Percentiles rank a stretch among this genome's conserved stretches.
Conservation (phyloP, 352 stramenopile genomes). For the Pythium plurisporium region DNA sequence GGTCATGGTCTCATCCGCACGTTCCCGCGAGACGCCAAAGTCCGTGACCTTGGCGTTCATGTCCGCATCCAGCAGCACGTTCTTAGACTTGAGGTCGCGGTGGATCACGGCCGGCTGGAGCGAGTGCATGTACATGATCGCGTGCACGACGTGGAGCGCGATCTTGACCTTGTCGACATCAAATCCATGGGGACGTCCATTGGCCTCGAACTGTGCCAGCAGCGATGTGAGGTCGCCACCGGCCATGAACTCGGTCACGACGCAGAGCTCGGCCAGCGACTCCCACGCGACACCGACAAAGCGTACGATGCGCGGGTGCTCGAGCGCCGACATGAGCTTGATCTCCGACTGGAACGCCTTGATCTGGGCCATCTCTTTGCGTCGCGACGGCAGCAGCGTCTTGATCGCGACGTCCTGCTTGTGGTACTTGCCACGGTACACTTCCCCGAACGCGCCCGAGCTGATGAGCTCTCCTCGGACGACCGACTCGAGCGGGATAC, state of each 20-base stretch:
- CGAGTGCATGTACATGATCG: conserved; percentile 47
- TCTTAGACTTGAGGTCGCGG: conserved; percentile 34
- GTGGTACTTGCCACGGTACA: conserved; percentile 42
- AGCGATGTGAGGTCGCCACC: conserved; percentile 18
- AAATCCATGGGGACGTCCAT: conserved; percentile 24
- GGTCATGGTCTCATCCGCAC: conserved; percentile 20
- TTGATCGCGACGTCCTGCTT: conserved; percentile 40
- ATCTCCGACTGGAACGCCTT: conserved; percentile 23
- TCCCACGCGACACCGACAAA: conserved; percentile 52
- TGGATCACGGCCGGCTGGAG: conserved; percentile 29
- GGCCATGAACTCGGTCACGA: conserved; percentile 32
- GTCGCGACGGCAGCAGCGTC: conserved; percentile 32
- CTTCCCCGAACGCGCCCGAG: conserved; percentile 47
- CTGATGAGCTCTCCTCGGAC: conserved; percentile 36
- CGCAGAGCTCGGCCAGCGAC: conserved; percentile 39
- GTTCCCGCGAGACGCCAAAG: conserved; percentile 36
- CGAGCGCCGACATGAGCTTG: conserved; percentile 24
- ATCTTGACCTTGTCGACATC: conserved; percentile 40
- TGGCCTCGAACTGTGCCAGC: conserved; percentile 6
- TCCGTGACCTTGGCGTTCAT: conserved; percentile 50
- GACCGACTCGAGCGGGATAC: conserved; percentile 40
- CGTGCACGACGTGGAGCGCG: conserved; percentile 37
- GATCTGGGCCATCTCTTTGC: conserved; percentile 10
- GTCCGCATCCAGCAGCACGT: conserved; percentile 23
- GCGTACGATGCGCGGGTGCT: conserved; percentile 37